These are phyloP conservation scores for Phenoliferia sp. DNA, from an alignment of 1,284 basidiomycete genomes.

Conservation along the genomic window DNA sequence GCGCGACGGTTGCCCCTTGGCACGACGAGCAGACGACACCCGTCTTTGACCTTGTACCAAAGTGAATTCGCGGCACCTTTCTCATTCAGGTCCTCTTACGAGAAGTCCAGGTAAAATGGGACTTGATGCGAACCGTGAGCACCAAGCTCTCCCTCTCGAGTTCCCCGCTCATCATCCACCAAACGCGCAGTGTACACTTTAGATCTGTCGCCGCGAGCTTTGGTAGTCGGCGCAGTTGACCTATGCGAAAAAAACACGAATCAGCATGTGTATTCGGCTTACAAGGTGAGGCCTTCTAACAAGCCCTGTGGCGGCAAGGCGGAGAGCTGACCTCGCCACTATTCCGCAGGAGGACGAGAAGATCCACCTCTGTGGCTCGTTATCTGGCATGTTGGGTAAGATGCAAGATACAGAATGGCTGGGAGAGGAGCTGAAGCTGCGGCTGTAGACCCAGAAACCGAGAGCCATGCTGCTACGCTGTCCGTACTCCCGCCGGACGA, in stretches of 20 bases:
- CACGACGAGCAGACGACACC: too few relatives aligned
- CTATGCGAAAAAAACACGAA: not conserved
- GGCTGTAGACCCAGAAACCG: slow-evolving; percentile 6
- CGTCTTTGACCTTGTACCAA: too few relatives aligned
- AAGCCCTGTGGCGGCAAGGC: not conserved
- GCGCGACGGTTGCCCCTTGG: too few relatives aligned
- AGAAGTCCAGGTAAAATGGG: too few relatives aligned
- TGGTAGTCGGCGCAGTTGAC: not conserved
- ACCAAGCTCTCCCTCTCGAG: not conserved
- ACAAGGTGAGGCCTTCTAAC: not conserved
- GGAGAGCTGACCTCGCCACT: not conserved
- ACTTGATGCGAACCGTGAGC: not conserved
- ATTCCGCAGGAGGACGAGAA: slow-evolving; percentile 2
- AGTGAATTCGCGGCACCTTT: too few relatives aligned
- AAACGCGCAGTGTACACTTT: not conserved
- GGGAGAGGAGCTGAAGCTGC: not conserved
- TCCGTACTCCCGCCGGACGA: not conserved
- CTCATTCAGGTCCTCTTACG: too few relatives aligned
- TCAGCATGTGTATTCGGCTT: not conserved
- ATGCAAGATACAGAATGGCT: not conserved
- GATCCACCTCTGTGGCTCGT: not conserved
- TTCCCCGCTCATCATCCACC: not conserved
- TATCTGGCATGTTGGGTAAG: not conserved
- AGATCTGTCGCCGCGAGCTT: not conserved
- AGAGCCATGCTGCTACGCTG: not conserved